These are phyloP conservation scores for Onygena corvina DNA, from an alignment of 2,329 filamentous ascomycete genomes.

Conservation along the genomic window DNA sequence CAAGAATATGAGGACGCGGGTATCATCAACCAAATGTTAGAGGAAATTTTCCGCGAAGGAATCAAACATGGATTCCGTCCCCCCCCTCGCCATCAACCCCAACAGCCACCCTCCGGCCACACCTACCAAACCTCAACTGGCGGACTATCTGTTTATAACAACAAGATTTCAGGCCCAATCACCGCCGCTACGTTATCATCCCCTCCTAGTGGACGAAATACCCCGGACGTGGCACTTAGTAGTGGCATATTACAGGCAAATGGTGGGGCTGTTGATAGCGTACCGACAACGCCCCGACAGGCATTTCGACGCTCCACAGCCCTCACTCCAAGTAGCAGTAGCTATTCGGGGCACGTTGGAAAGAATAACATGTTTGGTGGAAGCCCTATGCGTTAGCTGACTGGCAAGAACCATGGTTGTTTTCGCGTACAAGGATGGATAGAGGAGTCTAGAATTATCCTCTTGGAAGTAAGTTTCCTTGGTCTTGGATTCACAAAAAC, in stretches of 20 bases:
- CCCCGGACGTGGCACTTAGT: slow-evolving; percentile 22
- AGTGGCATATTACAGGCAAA: slow-evolving; percentile 15
- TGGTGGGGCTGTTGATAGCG: slow-evolving; percentile 19
- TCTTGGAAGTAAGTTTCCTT: background rate
- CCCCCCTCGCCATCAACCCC: slow-evolving; percentile 30
- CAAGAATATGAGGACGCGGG: slow-evolving; percentile 79
- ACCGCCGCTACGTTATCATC: background rate
- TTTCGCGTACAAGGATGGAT: too few relatives aligned
- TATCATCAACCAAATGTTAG: slow-evolving; percentile 67
- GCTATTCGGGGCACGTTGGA: slow-evolving; percentile 20
- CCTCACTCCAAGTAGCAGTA: slow-evolving; percentile 33
- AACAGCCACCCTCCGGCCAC: background rate
- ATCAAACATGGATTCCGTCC: slow-evolving; percentile 48
- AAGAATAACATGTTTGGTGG: slow-evolving; percentile 11
- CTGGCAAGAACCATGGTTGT: too few relatives aligned
- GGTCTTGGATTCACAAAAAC: background rate
- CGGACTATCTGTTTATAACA: background rate
- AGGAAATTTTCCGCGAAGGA: slow-evolving; percentile 67
- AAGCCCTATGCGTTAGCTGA: slow-evolving; percentile 13
- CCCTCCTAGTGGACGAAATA: slow-evolving; percentile 29
- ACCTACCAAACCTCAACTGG: background rate
- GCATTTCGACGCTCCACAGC: slow-evolving; percentile 32
- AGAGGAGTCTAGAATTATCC: background rate
- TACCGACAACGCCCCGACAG: slow-evolving; percentile 32
- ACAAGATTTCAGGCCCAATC: slow-evolving; percentile 1